These are phyloP conservation scores for Pseudonectria buxi DNA, from an alignment of 2,329 filamentous ascomycete species.

Conservation along the genomic window DNA sequence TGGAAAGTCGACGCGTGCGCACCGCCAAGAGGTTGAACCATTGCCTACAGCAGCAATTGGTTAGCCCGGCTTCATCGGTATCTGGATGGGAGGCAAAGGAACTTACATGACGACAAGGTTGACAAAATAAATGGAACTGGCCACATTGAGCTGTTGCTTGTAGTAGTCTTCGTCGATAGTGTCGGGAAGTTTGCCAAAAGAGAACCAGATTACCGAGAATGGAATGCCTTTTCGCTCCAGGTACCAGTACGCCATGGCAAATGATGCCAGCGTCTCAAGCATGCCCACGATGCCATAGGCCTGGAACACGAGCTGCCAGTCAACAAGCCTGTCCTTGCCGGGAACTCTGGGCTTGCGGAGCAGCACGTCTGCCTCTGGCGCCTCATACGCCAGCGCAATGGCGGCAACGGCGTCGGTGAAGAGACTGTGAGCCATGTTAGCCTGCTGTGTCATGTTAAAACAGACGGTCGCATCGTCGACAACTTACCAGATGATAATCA, in stretches of 20 bases:
- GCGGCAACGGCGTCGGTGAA: constrained; percentile 73
- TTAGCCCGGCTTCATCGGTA: constrained; percentile 5
- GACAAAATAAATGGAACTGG: constrained; percentile 71
- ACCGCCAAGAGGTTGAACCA: constrained; percentile 69
- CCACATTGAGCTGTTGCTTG: constrained; percentile 50
- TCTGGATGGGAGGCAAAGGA: neutral
- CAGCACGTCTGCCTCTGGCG: constrained; percentile 69
- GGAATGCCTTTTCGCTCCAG: constrained; percentile 55
- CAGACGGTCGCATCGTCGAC: neutral
- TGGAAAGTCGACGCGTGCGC: constrained; percentile 56
- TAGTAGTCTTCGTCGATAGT: constrained; percentile 49
- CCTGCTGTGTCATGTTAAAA: neutral
- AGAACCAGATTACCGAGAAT: constrained; percentile 61
- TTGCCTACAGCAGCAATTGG: constrained; percentile 33
- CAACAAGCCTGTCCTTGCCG: constrained; percentile 64
- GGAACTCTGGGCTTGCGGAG: constrained; percentile 60
- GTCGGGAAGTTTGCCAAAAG: constrained; percentile 49
- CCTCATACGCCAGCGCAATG: constrained; percentile 68
- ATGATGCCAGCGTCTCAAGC: constrained; percentile 52
- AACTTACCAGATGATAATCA: constrained; percentile 56
- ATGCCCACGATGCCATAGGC: constrained; percentile 66
- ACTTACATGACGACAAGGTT: constrained; percentile 66
- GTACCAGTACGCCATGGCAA: constrained; percentile 63
- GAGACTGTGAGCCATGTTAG: constrained; percentile 36
- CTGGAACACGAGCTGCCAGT: constrained; percentile 66